phyloP scores from a whole-genome alignment of 2,329 filamentous ascomycete genomes.

The Trichoderma atroviride region DNA sequence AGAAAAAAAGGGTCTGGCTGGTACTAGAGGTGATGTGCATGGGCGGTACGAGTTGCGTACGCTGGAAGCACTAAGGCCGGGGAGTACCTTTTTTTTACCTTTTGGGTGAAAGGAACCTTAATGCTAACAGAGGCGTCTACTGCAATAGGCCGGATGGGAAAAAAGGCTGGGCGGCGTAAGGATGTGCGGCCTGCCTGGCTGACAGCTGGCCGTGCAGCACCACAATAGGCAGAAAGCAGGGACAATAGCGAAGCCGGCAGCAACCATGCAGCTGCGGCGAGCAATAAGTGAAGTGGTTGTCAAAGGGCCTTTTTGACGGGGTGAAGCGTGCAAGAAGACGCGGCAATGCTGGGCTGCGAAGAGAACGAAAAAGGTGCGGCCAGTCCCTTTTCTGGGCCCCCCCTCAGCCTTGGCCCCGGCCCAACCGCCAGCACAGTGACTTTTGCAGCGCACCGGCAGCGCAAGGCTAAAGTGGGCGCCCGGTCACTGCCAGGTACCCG shows the following conservation, averaged over 20 bases:
- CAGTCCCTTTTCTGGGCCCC: conserved; percentile 25
- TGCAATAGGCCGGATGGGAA: conserved; percentile 15
- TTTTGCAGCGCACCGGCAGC: neutral
- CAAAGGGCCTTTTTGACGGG: neutral
- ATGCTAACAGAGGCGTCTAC: conserved; percentile 5
- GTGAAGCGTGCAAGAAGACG: conserved; percentile 17
- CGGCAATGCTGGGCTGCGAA: conserved; percentile 13
- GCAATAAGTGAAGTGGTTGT: conserved; percentile 3
- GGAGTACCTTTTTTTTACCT: conserved; percentile 6
- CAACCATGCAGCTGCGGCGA: neutral
- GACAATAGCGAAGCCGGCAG: neutral
- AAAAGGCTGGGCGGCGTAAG: conserved; percentile 11
- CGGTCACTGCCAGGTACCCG: conserved; percentile 8
- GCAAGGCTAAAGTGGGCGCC: neutral
- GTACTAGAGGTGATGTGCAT: conserved; percentile 24
- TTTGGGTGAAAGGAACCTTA: conserved; percentile 9
- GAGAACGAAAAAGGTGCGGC: conserved; percentile 13
- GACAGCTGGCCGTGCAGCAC: conserved; percentile 10
- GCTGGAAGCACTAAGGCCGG: conserved; percentile 5
- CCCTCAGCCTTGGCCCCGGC: conserved; percentile 25
- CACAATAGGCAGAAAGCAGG: conserved; percentile 11
- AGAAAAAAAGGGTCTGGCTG: conserved; percentile 24
- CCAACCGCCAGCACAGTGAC: conserved; percentile 9
- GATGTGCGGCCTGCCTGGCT: neutral
- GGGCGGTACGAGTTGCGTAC: conserved; percentile 21